Evolutionary conservation across 2,329 filamentous ascomycete genomes (phyloP), one percentile per base, ranked within the genome.

Genomic region (Albifimbria verrucaria): DNA sequence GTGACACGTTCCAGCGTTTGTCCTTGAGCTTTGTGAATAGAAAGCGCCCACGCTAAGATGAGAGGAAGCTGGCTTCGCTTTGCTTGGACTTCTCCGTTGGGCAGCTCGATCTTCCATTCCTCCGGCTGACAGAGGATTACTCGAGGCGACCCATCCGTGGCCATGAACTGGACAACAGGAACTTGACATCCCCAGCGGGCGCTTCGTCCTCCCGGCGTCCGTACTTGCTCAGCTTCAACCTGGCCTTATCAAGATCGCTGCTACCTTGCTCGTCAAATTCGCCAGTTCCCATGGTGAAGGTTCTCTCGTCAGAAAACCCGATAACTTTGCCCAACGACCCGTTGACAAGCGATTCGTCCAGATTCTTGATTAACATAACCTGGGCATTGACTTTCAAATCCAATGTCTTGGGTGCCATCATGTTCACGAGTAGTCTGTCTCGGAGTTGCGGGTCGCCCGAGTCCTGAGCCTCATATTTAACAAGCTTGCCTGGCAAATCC

Each of bases 331-430:
- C 94, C 10, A 99, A 78, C 0, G 93, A 96, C 4, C 94, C 94
- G 65, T 99, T 99, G 60, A 97, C 94, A 0, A 99, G 80, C 0
- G 84, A 87, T 39, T 96, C 91, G 65, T 99, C 94, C 73, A 97
- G 87, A 63, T 99, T 99, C 71, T 99, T 99, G 78, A 99, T 97
- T n/a, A 99, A 77, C 94, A 99, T 99, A 44, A 99, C 95, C 67
- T 99, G 95, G 0, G 94, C 90, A 10, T 92, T 90, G 57, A 94
- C 87, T 70, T 97, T 97, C 25, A 99, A 74, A 28, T 89, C 84
- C 20, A 99, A 82, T 0, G 72, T 66, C 61, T 88, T 87, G 0
- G 94, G 92, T 0, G 94, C 92, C 89, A 99, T 97, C 83, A 95
- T 96, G 65, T 93, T 96, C 6, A 82, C 72, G 6, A 99, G 77